Evolutionary conservation across 2,329 filamentous ascomycete species (phyloP), one percentile per base, ranked within the genome.

Genomic region (Thielaviopsis ethacetica): DNA sequence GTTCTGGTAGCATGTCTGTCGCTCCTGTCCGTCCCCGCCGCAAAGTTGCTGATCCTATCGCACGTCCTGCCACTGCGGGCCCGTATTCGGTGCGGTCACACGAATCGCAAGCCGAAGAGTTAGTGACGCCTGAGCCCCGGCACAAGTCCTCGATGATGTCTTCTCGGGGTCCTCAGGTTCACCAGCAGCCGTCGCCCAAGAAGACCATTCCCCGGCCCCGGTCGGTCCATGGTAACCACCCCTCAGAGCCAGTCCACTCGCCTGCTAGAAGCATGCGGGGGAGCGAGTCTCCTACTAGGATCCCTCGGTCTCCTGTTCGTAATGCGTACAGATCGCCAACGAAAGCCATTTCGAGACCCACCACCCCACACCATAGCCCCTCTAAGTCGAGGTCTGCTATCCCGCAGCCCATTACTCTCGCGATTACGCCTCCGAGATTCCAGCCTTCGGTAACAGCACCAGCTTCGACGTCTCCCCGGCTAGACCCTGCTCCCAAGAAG

Each of bases 11-110:
- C 41, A 76, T 85, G 69, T 84, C 81, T 10, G 79, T 78, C 53
- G 81, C 82, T 27, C 82, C 82, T 1, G 80, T 84, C 75, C 74
- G 82, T 59, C 82, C 82, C 54, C 73, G 75, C 50, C 78, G 76
- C 67, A 77, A 75, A 64, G 73, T 79, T 50, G 80, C 81, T 2
- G 81, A 84, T 59, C 71, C 80, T 64, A 75, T 75, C 51, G 71
- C 77, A 27, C 75, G 82, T 60, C 82, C 82, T 38, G 82, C 82
- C 13, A 85, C 82, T 13, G 82, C 82, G 12, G 82, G 82, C 0
- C 82, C 82, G 0, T 85, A 85, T 66, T 84, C 82, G 21, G 76
- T 82, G 10, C 73, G 82, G 63, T 74, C 73, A n/a, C 76, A 78
- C 56, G 75, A 76, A 2, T 68, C 70, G 2, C 70, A 70, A 1